Evolutionary conservation across 78 protist genomes (phyloP), one percentile per base, ranked within the genome.

Genomic region (Dictyostelium intermedium): DNA sequence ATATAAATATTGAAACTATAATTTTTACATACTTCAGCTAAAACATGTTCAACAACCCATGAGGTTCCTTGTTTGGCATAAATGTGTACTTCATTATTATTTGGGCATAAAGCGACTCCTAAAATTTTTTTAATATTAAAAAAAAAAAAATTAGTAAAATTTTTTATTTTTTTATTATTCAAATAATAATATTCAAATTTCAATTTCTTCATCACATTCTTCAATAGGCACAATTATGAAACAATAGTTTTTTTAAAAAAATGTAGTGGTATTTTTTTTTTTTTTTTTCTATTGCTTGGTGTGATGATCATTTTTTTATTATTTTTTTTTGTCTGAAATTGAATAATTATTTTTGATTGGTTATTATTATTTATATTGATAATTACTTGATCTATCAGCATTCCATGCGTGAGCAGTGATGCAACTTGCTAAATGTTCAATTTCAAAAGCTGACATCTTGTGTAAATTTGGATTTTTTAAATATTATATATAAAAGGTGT

Each of bases 81-180:
- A 66, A 98, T 95, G 85, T 77, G 91, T n/a, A 98, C 72, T 85
- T 93, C 89, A 84, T 91, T 85, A 72, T 56, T 84, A 91, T 98
- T 98, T 41, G 99, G 98, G 81, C 98, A 98, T 69, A 97, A 13
- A n/a, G 99, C 99, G 13, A 98, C 76, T 91, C 82, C 96, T 97
- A 96, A 5, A 72, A 37, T 8, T 20, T 13, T 50, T 50, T 50
- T n/a, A 2, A 56, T 20, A 56, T 50, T n/a, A 9, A 69, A 11
- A 41, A 20, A 20, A 25, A 23, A 23, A 20, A 11, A n/a, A 4
- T 14, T 3, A 25, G 10, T 66, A 25, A 66, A 37, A 2, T 25
- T 13, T 32, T 5, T 86, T 7, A 87, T 32, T 47, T 35, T 20
- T 74, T 20, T 14, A 14, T 70, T 5, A 10, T 27, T 30, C 18